These are phyloP conservation scores for Lotus japonicus DNA, from an alignment of 306 rosid species.

Conservation along the genomic window DNA sequence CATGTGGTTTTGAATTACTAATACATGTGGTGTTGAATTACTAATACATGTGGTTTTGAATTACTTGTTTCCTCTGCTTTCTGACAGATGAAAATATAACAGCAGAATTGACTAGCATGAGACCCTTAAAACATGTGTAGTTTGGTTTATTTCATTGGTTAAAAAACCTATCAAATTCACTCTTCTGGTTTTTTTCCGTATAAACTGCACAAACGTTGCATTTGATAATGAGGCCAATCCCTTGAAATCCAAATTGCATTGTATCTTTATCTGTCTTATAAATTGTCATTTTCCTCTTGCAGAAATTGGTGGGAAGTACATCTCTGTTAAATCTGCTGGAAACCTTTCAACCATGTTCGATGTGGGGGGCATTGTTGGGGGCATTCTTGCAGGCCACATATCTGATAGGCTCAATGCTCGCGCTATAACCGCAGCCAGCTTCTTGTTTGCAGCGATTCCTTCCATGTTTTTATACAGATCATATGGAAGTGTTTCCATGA, in stretches of 20 bases:
- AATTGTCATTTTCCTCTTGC: constrained; percentile 22
- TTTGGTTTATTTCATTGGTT: neutral
- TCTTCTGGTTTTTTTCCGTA: neutral
- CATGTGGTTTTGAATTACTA: no score
- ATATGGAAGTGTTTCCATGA: constrained; percentile 51
- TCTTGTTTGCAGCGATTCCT: constrained; percentile 73
- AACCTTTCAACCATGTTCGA: constrained; percentile 80
- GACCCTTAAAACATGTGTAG: neutral
- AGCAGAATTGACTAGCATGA: neutral
- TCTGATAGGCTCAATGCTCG: constrained; percentile 79
- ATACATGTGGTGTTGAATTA: no score
- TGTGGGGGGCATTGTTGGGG: constrained; percentile 80
- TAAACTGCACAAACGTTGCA: neutral
- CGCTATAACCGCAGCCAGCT: constrained; percentile 70
- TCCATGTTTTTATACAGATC: constrained; percentile 49
- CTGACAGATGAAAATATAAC: neutral
- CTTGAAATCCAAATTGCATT: neutral
- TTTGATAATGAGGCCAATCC: neutral
- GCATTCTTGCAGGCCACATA: constrained; percentile 77
- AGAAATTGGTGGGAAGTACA: constrained; percentile 70
- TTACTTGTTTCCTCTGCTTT: no score
- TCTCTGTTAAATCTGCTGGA: constrained; percentile 76
- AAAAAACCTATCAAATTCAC: neutral
- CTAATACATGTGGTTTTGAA: no score
- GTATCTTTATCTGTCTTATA: constrained; percentile 4